A percentile compares a stretch with the other conserved stretches of the same genome.
These are phyloP conservation scores for Didymella sp. DNA, from an alignment of 2,329 filamentous ascomycete species.

Conservation along the genomic window DNA sequence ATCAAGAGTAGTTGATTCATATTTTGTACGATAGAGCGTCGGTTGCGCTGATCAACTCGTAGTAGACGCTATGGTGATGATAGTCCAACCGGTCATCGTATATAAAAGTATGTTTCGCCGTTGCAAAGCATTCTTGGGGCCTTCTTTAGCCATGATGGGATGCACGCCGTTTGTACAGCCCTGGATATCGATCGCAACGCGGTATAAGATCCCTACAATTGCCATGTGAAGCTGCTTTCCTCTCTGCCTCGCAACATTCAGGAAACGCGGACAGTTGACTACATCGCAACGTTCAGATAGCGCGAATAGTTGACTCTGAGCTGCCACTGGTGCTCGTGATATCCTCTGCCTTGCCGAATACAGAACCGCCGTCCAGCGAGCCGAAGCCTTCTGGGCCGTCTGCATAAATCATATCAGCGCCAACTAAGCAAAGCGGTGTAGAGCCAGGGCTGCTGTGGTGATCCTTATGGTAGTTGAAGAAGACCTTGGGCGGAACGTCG, in stretches of 20 bases:
- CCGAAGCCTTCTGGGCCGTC: constrained; percentile 5
- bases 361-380: not conserved
- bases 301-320: not conserved
- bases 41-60: not conserved
- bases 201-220: not conserved
- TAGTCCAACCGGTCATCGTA: not conserved
- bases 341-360: constrained; percentile 7
- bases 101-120: not conserved
- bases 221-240: not conserved
- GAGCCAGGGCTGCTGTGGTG: not conserved
- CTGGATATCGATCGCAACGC: not conserved
- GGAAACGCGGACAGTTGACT: too few relatives aligned
- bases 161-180: not conserved
- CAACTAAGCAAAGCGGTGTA: constrained; percentile 6
- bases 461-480: constrained; percentile 13
- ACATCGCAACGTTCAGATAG: too few relatives aligned
- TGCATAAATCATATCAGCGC: constrained; percentile 5
- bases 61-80: not conserved
- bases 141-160: not conserved
- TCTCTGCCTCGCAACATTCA: not conserved
- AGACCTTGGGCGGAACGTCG: constrained; percentile 3
- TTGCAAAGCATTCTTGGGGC: constrained; percentile 1
- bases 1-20: not conserved
- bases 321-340: not conserved
- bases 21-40: not conserved